phyloP scores from a whole-genome alignment of 2,329 filamentous ascomycete species.

The Beauveria medogensis region DNA sequence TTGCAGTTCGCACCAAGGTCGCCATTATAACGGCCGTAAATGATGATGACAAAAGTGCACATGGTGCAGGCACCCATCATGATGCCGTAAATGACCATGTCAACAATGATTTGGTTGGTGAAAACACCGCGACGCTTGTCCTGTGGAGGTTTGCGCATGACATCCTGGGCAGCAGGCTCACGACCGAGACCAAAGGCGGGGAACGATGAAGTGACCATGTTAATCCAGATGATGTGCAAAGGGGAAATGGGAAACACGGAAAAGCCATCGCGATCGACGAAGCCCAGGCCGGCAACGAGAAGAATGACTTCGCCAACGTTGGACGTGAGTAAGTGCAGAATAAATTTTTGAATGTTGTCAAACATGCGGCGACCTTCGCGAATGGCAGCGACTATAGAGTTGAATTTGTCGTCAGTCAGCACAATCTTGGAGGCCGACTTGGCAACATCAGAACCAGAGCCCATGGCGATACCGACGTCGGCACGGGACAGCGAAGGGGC shows the following conservation, averaged over 20 bases:
- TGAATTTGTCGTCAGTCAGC: constrained; percentile 81
- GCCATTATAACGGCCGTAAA: constrained; percentile 48
- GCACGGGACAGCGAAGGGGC: constrained; percentile 72
- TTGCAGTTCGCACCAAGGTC: constrained; percentile 57
- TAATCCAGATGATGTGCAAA: constrained; percentile 87
- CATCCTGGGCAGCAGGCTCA: constrained; percentile 64
- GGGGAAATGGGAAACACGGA: constrained; percentile 83
- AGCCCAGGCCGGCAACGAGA: constrained; percentile 71
- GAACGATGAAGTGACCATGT: constrained; percentile 83
- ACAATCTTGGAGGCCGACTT: constrained; percentile 79
- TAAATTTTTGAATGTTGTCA: constrained; percentile 84
- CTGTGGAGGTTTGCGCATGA: constrained; percentile 75
- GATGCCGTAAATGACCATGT: constrained; percentile 72
- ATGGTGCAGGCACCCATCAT: constrained; percentile 67
- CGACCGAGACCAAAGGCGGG: constrained; percentile 84
- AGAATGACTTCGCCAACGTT: constrained; percentile 81
- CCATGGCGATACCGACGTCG: constrained; percentile 87
- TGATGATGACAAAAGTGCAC: constrained; percentile 56
- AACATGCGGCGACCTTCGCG: constrained; percentile 79
- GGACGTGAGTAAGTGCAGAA: constrained; percentile 69
- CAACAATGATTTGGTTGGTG: constrained; percentile 66
- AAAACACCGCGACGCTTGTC: constrained; percentile 62
- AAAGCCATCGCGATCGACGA: constrained; percentile 61
- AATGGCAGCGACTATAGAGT: constrained; percentile 74
- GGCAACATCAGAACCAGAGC: constrained; percentile 77